A percentile compares a stretch with the other conserved stretches of the same genome.
phyloP scores from a whole-genome alignment of 371 early-diverging fungal genomes.

The Mortierella sp. region DNA sequence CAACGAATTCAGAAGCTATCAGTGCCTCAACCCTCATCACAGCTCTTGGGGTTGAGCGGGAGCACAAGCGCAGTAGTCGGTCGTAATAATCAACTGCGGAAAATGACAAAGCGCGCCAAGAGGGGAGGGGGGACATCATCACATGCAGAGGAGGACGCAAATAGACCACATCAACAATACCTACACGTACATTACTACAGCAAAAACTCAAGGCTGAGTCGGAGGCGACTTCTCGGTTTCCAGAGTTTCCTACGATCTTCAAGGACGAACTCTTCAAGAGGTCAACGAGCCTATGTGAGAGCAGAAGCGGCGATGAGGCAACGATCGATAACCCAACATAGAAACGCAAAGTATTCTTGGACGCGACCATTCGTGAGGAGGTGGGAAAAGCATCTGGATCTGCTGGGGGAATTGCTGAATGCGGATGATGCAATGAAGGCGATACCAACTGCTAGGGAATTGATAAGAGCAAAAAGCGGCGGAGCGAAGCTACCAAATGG shows the following conservation, averaged over 20 bases:
- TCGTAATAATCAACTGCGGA: not conserved
- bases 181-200: conserved; percentile 36
- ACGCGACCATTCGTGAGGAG: conserved; percentile 2
- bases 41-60: conserved; percentile 15
- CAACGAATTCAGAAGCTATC: conserved; percentile 8
- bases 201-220: not conserved
- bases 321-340: not conserved
- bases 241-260: conserved; percentile 23
- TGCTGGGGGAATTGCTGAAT: not conserved
- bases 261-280: conserved; percentile 5
- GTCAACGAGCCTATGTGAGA: conserved; percentile 6
- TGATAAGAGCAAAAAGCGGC: conserved; percentile 9
- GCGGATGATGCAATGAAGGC: not conserved
- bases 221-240: conserved; percentile 30
- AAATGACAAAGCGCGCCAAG: not conserved
- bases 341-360: conserved; percentile 9
- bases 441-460: conserved; percentile 17
- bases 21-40: conserved; percentile 25
- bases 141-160: not conserved
- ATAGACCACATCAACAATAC: conserved; percentile 6
- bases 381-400: not conserved
- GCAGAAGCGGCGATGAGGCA: not conserved
- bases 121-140: not conserved
- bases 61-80: not conserved
- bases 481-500: conserved; percentile 31